Evolutionary conservation across 2,329 filamentous ascomycete species (phyloP).

Genomic region (Ceratocystis diversiconidia): DNA sequence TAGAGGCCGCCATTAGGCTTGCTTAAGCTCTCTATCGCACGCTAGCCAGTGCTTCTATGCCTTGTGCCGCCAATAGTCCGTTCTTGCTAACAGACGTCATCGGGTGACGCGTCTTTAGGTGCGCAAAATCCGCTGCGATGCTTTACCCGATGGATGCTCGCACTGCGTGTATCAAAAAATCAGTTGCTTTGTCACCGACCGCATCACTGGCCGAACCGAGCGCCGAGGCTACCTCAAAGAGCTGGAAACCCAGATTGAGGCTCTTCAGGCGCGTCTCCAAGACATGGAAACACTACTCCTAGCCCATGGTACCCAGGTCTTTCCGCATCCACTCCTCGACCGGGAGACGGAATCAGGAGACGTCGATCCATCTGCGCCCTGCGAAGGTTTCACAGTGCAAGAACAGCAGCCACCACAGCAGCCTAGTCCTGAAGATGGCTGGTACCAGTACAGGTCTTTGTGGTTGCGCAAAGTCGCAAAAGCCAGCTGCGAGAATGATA

Average conservation of each 20-base stretch:
- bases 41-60: constrained; percentile 18
- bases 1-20: not conserved
- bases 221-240: constrained; percentile 64
- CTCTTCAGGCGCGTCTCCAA: constrained; percentile 50
- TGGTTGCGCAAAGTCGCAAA: constrained; percentile 9
- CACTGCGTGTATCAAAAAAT: constrained; percentile 64
- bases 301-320: constrained; percentile 46
- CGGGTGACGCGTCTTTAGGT: constrained; percentile 34
- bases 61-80: too few species aligned
- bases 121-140: constrained; percentile 79
- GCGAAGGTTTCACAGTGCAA: not conserved
- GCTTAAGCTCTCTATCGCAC: constrained; percentile 3
- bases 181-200: constrained; percentile 73
- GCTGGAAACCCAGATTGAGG: constrained; percentile 57
- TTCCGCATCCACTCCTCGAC: not conserved
- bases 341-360: not conserved
- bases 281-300: constrained; percentile 54
- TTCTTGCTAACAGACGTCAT: constrained; percentile 12
- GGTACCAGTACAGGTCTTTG: not conserved
- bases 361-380: not conserved
- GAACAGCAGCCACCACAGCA: not conserved
- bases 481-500: not conserved
- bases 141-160: constrained; percentile 64
- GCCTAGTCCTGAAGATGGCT: not conserved
- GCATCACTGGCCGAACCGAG: constrained; percentile 69